Base-by-base conservation (phyloP, 2,329 filamentous ascomycete species). In the Talaromyces sp. region DNA sequence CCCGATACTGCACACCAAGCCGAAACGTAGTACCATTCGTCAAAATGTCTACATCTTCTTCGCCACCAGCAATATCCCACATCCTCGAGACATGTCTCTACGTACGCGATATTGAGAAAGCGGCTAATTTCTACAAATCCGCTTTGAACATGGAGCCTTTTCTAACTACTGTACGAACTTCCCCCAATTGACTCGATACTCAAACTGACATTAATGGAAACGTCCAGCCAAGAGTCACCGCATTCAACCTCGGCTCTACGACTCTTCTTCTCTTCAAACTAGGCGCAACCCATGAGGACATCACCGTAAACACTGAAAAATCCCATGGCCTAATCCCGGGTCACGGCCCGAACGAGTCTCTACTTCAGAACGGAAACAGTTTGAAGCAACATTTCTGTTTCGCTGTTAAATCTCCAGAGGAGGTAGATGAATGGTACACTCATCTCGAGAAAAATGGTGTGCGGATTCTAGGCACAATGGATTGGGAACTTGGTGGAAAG, bases 81-180 rank as follows among this genome's bases (percentile, higher is more conserved):
- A 69, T 75, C 58, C 67, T 75, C 11, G 73, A 75, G 56, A 75
- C 73, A 25, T 69, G 69, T 62, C 68, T 75, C 13, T 73, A 74
- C 60, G 72, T 73, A 53, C 70, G 70, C 25, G 70, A 72, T 58
- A 29, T 75, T 27, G 62, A 61, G 1, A 58, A 65, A 5, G 67
- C 72, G 3, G 66, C 68, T 15, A 68, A 70, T 17, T 75, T 75
- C 64, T 75, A 75, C 65, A 70, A 67, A 34, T 67, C 71, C 4
- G 51, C 68, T 1, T 60, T 75, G n/a, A 66, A 69, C 10, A 58
- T 70, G 17, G 56, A 69, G n/a, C 72, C 72, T 13, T 68, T 69
- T 62, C 8, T 65, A 2, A 67, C 68, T 43, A 58, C 67, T 34
- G 67, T 70, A 56, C 64, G 67, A 49, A 45, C 13, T 31, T 31